phyloP scores from a whole-genome alignment of 2,329 filamentous ascomycete genomes.

The Truncatella angustata region DNA sequence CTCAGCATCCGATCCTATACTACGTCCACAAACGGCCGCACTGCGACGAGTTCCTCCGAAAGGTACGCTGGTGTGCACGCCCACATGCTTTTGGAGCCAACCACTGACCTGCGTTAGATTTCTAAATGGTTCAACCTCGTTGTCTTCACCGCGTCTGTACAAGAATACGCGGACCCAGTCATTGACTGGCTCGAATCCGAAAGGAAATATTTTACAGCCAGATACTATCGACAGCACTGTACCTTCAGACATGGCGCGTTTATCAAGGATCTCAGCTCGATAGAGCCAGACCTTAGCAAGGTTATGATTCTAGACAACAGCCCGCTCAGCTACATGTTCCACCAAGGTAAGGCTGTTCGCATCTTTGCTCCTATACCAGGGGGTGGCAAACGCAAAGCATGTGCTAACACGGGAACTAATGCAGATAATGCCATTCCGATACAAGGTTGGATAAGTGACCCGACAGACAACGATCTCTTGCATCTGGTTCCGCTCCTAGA shows the following conservation, averaged over 20 bases:
- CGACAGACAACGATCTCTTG: slow-evolving; percentile 91
- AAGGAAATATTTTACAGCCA: slow-evolving; percentile 89
- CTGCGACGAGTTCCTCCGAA: slow-evolving; percentile 93
- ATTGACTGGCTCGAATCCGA: slow-evolving; percentile 98
- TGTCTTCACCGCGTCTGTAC: slow-evolving; percentile 93
- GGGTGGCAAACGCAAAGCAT: neutral
- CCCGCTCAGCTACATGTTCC: slow-evolving; percentile 96
- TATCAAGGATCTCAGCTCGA: slow-evolving; percentile 94
- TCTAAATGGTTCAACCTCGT: slow-evolving; percentile 99
- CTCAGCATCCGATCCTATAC: slow-evolving; percentile 94
- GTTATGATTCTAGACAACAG: slow-evolving; percentile 99
- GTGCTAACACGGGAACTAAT: slow-evolving; percentile 16
- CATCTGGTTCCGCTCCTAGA: slow-evolving; percentile 91
- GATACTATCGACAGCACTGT: slow-evolving; percentile 97
- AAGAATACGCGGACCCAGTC: slow-evolving; percentile 97
- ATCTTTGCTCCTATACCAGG: slow-evolving; percentile 4
- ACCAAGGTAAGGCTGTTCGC: slow-evolving; percentile 67
- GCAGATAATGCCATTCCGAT: slow-evolving; percentile 98
- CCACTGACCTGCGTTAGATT: slow-evolving; percentile 48
- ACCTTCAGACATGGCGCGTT: slow-evolving; percentile 94
- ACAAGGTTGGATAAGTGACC: slow-evolving; percentile 98
- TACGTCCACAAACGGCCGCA: slow-evolving; percentile 98
- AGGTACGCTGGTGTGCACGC: slow-evolving; percentile 43
- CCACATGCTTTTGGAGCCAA: too few relatives aligned
- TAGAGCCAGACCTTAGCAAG: slow-evolving; percentile 94